A percentile compares a stretch with the other conserved stretches of the same genome.
phyloP scores from a whole-genome alignment of 176 grass and related monocot genomes.

The Musa acuminata region DNA sequence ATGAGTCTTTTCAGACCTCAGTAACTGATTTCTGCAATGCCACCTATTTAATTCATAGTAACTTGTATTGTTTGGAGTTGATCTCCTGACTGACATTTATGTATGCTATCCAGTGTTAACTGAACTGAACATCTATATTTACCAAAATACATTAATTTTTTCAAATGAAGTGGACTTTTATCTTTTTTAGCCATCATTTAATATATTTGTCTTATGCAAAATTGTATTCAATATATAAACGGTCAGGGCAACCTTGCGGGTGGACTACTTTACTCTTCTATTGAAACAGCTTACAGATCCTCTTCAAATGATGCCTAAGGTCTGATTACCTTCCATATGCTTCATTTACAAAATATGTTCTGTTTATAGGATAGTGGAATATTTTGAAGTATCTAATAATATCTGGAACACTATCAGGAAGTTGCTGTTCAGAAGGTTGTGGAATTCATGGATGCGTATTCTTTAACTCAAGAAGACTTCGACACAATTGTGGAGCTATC shows the following conservation, averaged over 20 bases:
- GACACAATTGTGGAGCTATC: constrained; percentile 90
- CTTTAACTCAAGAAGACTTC: constrained; percentile 91
- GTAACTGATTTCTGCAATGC: no score
- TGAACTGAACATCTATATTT: not conserved
- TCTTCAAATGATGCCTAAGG: constrained; percentile 68
- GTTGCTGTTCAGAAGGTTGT: constrained; percentile 80
- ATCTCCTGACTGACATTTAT: not conserved
- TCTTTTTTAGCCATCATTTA: not conserved
- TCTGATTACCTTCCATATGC: constrained; percentile 20
- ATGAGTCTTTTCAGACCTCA: no score
- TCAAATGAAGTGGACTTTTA: not conserved
- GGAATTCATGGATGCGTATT: constrained; percentile 96
- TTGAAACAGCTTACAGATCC: constrained; percentile 62
- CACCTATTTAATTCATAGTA: no score
- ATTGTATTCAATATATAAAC: constrained; percentile 17
- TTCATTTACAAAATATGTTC: not conserved
- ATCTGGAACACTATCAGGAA: constrained; percentile 33
- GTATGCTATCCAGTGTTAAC: not conserved
- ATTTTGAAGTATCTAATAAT: not conserved
- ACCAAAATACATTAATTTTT: not conserved
- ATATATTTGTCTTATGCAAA: not conserved
- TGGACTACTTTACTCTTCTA: constrained; percentile 79
- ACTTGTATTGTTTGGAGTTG: not conserved
- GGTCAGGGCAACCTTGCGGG: constrained; percentile 66
- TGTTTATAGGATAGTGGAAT: not conserved